Evolutionary conservation across 2,329 filamentous ascomycete species (phyloP).

Genomic region (Epichloe hybrida): DNA sequence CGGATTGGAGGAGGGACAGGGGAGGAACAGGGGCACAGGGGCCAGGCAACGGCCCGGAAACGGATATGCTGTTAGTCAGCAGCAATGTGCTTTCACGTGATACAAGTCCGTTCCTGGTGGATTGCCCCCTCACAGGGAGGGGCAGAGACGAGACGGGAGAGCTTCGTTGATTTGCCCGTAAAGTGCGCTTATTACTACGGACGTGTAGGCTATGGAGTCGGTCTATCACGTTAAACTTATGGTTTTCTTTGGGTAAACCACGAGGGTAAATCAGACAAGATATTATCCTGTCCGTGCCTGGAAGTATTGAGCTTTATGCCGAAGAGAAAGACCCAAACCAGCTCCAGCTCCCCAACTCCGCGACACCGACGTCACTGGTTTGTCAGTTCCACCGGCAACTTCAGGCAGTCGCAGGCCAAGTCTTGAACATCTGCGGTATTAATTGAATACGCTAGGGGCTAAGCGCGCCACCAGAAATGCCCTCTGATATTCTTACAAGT

Average conservation of each 20-base stretch:
- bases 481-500: not conserved
- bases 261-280: too few relatives aligned
- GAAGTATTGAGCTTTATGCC: too few relatives aligned
- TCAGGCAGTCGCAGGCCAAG: not conserved
- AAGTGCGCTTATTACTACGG: too few relatives aligned
- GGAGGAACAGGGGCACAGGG: not conserved
- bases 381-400: not conserved
- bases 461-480: slow-evolving; percentile 1
- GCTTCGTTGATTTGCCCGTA: too few relatives aligned
- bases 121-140: too few relatives aligned
- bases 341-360: not conserved
- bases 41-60: not conserved
- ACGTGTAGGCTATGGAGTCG: too few relatives aligned
- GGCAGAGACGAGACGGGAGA: too few relatives aligned
- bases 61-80: not conserved
- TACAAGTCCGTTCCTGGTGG: not conserved
- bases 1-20: not conserved
- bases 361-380: not conserved
- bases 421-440: not conserved
- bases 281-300: too few relatives aligned
- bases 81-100: not conserved
- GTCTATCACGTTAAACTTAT: too few relatives aligned
- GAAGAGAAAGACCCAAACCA: not conserved
- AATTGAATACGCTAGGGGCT: not conserved
- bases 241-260: too few relatives aligned